Evolutionary conservation across 495 filamentous ascomycete genomes (phyloP).

Genomic region (Penicillium flavigenum): DNA sequence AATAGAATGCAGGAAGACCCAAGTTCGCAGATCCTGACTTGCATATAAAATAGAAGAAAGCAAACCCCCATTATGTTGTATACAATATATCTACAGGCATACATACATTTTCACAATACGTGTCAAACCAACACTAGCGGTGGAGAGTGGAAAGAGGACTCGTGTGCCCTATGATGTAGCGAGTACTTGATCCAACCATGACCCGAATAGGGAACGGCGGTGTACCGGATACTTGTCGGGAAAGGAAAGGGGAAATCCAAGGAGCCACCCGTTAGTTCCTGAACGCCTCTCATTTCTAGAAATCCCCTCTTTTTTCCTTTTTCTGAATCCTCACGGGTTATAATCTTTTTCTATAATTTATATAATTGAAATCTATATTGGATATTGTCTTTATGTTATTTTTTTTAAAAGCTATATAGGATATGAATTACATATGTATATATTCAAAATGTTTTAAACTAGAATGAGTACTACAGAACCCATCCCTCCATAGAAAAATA

Average conservation of each 20-base stretch:
- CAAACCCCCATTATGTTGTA: too few relatives aligned
- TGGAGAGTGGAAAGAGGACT: not conserved
- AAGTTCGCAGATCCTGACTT: not conserved
- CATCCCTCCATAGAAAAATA: too few relatives aligned
- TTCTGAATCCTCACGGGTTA: not conserved
- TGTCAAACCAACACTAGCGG: constrained; percentile 5
- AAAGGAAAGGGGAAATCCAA: constrained; percentile 9
- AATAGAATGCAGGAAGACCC: constrained; percentile 1
- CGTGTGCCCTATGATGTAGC: not conserved
- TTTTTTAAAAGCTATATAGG: not conserved
- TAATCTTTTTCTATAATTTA: constrained; percentile 2
- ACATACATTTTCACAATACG: not conserved
- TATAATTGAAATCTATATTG: not conserved
- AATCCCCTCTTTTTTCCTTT: constrained; percentile 13
- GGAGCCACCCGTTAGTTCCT: constrained; percentile 10
- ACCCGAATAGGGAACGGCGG: constrained; percentile 4
- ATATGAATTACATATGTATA: too few relatives aligned
- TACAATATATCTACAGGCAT: too few relatives aligned
- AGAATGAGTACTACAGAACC: too few relatives aligned
- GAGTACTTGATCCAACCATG: constrained; percentile 12
- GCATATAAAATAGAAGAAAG: not conserved
- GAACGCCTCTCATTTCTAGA: constrained; percentile 3
- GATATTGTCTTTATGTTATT: not conserved
- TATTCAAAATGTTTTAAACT: too few relatives aligned
- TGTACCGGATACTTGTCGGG: constrained; percentile 13